Conservation (phyloP, 441 rosid species). For the Theobroma grandiflorum region DNA sequence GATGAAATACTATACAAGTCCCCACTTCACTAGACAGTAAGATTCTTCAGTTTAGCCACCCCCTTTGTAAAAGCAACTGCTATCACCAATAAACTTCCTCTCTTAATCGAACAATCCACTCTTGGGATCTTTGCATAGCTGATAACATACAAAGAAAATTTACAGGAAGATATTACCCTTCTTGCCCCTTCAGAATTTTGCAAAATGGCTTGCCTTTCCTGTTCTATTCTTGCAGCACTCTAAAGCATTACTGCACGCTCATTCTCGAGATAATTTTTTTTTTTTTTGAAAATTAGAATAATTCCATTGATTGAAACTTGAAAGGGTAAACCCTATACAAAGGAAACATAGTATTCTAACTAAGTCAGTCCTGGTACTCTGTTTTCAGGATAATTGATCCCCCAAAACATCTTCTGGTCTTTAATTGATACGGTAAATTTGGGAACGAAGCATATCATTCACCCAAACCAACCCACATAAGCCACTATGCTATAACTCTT, state of each 20-base stretch:
- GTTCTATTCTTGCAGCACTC: neutral
- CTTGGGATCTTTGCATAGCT: neutral
- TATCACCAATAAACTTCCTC: neutral
- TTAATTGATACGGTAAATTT: neutral
- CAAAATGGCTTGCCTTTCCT: neutral
- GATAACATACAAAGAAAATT: neutral
- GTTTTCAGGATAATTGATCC: too few species aligned
- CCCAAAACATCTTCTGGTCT: neutral
- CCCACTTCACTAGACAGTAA: neutral
- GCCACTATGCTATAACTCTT: neutral
- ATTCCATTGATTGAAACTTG: too few species aligned
- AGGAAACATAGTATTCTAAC: too few species aligned
- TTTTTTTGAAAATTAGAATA: too few species aligned
- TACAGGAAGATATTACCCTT: neutral
- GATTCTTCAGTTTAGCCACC: neutral
- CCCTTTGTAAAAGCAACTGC: neutral
- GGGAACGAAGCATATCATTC: neutral
- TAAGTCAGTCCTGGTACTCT: too few species aligned
- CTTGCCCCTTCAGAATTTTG: neutral
- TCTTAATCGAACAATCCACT: neutral
- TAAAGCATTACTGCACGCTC: neutral
- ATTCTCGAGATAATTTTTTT: neutral
- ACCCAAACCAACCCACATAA: conserved; percentile 10
- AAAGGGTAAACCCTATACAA: too few species aligned
- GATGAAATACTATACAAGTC: neutral